Base-by-base conservation (phyloP, 2,329 filamentous ascomycete species). In the Aspergillus sp. region DNA sequence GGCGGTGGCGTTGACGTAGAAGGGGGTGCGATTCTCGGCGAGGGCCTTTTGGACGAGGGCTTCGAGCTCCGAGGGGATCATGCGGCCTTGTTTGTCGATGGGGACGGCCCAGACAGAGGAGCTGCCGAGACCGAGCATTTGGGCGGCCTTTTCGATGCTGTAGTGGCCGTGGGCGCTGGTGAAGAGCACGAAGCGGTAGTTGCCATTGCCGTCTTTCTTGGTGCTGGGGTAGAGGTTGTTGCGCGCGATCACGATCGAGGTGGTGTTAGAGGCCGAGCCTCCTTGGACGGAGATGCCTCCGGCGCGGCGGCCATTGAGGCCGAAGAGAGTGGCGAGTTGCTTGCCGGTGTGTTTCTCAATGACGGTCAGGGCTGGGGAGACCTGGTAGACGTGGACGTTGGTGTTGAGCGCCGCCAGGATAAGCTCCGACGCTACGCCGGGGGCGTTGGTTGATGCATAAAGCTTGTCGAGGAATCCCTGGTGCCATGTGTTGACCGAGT, bases 401-500 rank as follows among this genome's bases (percentile, higher is more conserved):
- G 95, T 97, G 78, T 99, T 98, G 48, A 99, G 80, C 0, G 91
- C 85, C 0, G 91, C 89, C 25, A 98, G 85, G 8, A 98, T 82
- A 59, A 98, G 81, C 70, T 98, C 95, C 2, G 92, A 89, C 15
- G 90, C 87, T 0, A 98, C 84, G 17, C 94, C 94, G 8, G 94
- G 89, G 45, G 94, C 89, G 72, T 95, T 95, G 41, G 91, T 96
- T 65, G 89, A 89, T n/a, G 90, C 87, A 76, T 97, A 98, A 17
- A 98, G 82, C 79, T 99, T 98, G 78, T 97, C 93, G 71, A 98
- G 79, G 77, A 98, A 99, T 10, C 94, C 94, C 77, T 97, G 93
- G 71, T 96, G 91, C 91, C 93, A 98, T n/a, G 94, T 97, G 78
- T 99, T 99, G 72, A 98, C 94, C 71, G 90, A 95, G 76, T 96